Evolutionary conservation across 371 early-diverging fungal species (phyloP), one percentile per base, ranked within the genome.

Genomic region (Mucor saturninus): DNA sequence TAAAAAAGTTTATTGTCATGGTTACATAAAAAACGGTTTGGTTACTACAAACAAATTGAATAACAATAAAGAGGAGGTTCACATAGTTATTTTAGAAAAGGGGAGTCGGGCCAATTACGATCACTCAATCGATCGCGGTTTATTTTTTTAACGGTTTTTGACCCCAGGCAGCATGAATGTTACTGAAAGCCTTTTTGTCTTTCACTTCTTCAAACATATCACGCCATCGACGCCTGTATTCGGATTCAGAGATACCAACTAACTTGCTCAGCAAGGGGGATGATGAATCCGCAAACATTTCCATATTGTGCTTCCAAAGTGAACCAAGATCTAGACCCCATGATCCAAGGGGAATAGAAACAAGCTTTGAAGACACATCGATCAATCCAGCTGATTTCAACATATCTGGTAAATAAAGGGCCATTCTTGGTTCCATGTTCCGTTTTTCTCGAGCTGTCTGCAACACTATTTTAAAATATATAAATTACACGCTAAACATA

Each of bases 321-420:
- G 56, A 31, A 11, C 74, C 74, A 31, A 74, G 58, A 57, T 74
- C 74, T 32, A 68, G 50, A 14, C 74, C 74, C 74, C 74, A 74
- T 26, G 65, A 58, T 32, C 74, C 74, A 15, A 68, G 28, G n/a
- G 74, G 74, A 10, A 74, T 57, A 8, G 71, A 74, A 0, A 74
- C 64, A 10, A 59, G 60, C 31, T 50, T 54, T 15, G 50, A 30
- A 6, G 50, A 37, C 10, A 74, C 61, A 14, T 71, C 69, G 31
- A 46, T 40, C 58, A 71, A 51, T 8, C 72, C 72, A 2, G 52
- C 42, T 0, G 54, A 51, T 26, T 59, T 38, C 30, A 74, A 45
- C 13, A 65, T n/a, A 10, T 74, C 63, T 3, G 50, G 9, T 21
- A 74, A 26, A 15, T 62, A 14, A 3, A 45, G 10, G 21, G 71